Evolutionary conservation across 2,329 filamentous ascomycete species (phyloP), one percentile per base, ranked within the genome.

Genomic region (Sclerotinia minor): DNA sequence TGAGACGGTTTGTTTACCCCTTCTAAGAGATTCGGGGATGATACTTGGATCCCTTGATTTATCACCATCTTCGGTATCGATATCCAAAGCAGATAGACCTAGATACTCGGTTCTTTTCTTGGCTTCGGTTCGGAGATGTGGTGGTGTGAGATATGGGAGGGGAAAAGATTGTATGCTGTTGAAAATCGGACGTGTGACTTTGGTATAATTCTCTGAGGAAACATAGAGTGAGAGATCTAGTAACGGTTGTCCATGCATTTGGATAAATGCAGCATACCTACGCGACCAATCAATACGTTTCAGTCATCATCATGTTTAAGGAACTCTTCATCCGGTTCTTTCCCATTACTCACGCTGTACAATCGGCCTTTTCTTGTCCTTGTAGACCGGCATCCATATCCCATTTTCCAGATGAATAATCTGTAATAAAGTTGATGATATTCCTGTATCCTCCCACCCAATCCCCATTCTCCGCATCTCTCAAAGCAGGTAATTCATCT

Each of bases 221-320:
- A 95, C 90, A 78, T 96, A 98, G 73, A 98, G 89, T 64, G 89
- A 94, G 68, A 97, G 87, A 74, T 96, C 91, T 74, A 97, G 78
- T 69, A 98, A 85, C 44, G 90, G 87, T 61, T 89, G 87, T n/a
- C 90, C 92, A 68, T 89, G 88, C 35, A 88, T 85, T 76, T 88
- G 83, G 72, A 97, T 81, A 79, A 94, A 94, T 70, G 91, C 85
- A 47, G 86, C 82, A 79, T 83, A 70, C 82, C 87, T 71, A 81
- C 75, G 53, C n/a, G 24, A 41, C 32, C 29, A 67, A 67, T 64
- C 50, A 64, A 52, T 67, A 47, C 24, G 15, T 55, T 38, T 47
- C 38, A 44, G 26, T 47, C 38, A 44, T 26, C 29, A 53, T 5
- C 21, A 15, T 7, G n/a, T 11, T 3, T 21, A 21, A 52, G 54